phyloP scores from a whole-genome alignment of 2,329 filamentous ascomycete genomes.

The Aspergillus texensis region DNA sequence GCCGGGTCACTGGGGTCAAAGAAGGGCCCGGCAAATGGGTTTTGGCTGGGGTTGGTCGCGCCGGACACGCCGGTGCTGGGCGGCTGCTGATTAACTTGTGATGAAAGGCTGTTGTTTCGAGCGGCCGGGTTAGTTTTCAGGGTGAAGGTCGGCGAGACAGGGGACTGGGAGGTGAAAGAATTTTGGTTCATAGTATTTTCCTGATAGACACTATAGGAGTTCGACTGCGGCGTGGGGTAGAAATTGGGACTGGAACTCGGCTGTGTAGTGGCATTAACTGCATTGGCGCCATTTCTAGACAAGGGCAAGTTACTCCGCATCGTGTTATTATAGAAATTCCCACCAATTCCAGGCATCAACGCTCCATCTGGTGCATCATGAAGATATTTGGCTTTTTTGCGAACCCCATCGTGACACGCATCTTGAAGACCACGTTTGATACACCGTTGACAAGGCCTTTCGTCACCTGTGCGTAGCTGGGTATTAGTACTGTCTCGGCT shows the following conservation, averaged over 20 bases:
- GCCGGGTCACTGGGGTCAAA: constrained; percentile 93
- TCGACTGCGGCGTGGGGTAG: constrained; percentile 39
- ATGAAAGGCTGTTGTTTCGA: constrained; percentile 37
- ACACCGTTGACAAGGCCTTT: constrained; percentile 89
- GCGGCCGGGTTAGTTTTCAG: constrained; percentile 50
- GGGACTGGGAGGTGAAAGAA: constrained; percentile 67
- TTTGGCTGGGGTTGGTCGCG: constrained; percentile 45
- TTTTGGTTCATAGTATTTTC: constrained; percentile 47
- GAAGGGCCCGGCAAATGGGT: constrained; percentile 58
- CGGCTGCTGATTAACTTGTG: constrained; percentile 52
- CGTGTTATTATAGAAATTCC: constrained; percentile 57
- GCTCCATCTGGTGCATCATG: constrained; percentile 93
- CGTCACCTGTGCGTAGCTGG: constrained; percentile 69
- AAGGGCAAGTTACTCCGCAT: constrained; percentile 37
- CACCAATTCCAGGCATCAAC: constrained; percentile 80
- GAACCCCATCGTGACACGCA: constrained; percentile 90
- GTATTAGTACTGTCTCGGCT: constrained; percentile 30
- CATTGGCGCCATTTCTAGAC: constrained; percentile 34
- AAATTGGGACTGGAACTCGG: constrained; percentile 33
- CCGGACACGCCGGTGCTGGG: constrained; percentile 51
- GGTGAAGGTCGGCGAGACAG: constrained; percentile 71
- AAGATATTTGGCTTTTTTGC: constrained; percentile 98
- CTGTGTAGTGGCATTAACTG: constrained; percentile 28
- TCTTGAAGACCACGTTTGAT: constrained; percentile 92
- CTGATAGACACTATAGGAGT: constrained; percentile 52